phyloP scores from a whole-genome alignment of 1,139 yeast genomes.

The Blastobotrys apis region DNA sequence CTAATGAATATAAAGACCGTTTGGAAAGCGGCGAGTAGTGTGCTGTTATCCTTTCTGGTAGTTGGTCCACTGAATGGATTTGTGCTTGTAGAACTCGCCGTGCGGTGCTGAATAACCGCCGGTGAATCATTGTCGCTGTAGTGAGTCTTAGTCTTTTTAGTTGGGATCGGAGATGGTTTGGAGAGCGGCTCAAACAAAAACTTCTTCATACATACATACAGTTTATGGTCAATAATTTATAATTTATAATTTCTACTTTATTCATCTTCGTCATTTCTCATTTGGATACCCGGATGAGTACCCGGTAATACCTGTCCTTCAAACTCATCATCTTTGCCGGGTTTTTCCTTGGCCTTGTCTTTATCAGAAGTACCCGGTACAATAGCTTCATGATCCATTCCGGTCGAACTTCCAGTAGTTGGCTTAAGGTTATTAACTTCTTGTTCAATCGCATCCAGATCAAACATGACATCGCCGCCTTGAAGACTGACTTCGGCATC shows the following conservation, averaged over 20 bases:
- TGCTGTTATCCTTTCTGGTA: constrained; percentile 19
- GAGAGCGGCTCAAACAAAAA: neutral
- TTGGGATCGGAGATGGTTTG: neutral
- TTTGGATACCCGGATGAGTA: constrained; percentile 9
- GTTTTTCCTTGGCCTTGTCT: constrained; percentile 11
- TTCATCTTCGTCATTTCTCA: constrained; percentile 4
- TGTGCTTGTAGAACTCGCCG: constrained; percentile 6
- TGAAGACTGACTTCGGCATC: constrained; percentile 20
- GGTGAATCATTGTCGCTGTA: neutral
- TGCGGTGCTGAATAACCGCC: constrained; percentile 7
- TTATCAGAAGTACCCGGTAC: constrained; percentile 11
- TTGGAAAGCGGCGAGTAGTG: constrained; percentile 16
- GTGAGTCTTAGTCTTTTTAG: no score
- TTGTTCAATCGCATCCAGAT: constrained; percentile 37
- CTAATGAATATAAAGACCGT: constrained; percentile 21
- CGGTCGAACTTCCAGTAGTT: neutral
- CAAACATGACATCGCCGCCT: constrained; percentile 32
- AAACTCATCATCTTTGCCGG: constrained; percentile 9
- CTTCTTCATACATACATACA: neutral
- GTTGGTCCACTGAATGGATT: constrained; percentile 7
- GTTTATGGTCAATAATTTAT: no score
- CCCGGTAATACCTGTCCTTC: constrained; percentile 6
- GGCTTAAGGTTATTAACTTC: constrained; percentile 29
- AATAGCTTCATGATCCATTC: constrained; percentile 16
- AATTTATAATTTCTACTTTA: no score